Percentiles rank a stretch among this genome's conserved stretches.
These are phyloP conservation scores for Cercis canadensis DNA, from an alignment of 306 rosid genomes.

Conservation along the genomic window DNA sequence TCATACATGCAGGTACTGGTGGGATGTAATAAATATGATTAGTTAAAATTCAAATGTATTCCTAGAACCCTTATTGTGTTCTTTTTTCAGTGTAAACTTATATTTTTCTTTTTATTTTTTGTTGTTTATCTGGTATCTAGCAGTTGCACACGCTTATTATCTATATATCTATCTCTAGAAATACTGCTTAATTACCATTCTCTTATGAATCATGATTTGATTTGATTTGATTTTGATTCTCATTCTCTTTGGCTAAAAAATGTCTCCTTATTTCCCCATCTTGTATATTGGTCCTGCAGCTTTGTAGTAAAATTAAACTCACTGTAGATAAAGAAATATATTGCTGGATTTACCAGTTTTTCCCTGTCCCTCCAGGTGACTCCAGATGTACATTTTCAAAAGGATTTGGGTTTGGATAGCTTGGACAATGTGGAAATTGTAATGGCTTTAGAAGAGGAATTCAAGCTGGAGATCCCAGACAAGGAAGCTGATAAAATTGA, in stretches of 20 bases:
- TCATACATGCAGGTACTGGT: not conserved
- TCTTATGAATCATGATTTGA: not conserved
- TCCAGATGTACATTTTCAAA: conserved; percentile 83
- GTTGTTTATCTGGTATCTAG: not conserved
- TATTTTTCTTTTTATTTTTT: not conserved
- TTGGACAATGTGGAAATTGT: conserved; percentile 97
- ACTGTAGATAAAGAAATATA: not conserved
- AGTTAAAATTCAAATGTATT: not conserved
- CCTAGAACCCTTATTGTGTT: not conserved
- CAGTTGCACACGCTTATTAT: not conserved
- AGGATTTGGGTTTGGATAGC: conserved; percentile 96
- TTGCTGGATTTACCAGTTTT: conserved; percentile 22
- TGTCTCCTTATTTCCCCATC: not conserved
- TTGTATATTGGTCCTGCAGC: conserved; percentile 20
- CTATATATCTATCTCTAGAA: not conserved
- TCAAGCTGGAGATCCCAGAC: conserved; percentile 97
- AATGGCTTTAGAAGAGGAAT: conserved; percentile 96
- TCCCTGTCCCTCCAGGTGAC: conserved; percentile 59
- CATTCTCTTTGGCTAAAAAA: not conserved
- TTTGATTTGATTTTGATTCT: conserved; percentile 1
- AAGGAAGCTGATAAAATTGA: conserved; percentile 91
- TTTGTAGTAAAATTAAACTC: conserved; percentile 16
- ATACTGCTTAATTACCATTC: too few relatives aligned
- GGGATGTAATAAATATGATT: not conserved
- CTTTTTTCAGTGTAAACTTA: not conserved